Percentiles rank a stretch among this genome's conserved stretches.
Evolutionary conservation across 306 rosid genomes (phyloP).

Genomic region (Medicago truncatula): DNA sequence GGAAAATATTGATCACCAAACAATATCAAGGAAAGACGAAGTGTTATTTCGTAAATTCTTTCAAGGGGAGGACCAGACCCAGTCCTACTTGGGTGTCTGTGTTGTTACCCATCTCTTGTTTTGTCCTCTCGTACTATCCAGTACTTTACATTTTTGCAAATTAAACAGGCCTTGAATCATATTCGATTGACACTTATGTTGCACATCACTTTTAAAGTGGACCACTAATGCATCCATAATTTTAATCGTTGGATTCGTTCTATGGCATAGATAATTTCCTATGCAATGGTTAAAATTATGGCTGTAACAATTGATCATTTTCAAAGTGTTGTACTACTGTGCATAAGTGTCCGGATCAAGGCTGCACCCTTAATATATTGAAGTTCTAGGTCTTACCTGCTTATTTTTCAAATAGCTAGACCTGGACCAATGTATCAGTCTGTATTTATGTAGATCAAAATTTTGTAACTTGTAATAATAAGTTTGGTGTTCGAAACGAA

Average conservation of each 20-base stretch:
- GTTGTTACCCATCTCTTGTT: background rate
- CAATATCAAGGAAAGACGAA: background rate
- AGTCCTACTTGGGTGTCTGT: background rate
- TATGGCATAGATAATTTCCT: background rate
- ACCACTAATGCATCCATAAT: background rate
- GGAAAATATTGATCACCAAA: background rate
- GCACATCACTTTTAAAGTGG: background rate
- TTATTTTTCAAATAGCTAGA: too few relatives aligned
- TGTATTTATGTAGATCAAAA: too few relatives aligned
- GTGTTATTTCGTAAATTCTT: background rate
- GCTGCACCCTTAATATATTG: background rate
- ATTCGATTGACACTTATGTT: background rate
- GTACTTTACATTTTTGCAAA: background rate
- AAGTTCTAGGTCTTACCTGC: background rate
- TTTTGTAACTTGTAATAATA: too few relatives aligned
- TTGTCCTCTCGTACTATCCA: background rate
- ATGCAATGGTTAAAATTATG: background rate
- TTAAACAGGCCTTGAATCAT: background rate
- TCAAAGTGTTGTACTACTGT: background rate
- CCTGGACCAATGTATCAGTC: too few relatives aligned
- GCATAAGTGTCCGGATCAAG: background rate
- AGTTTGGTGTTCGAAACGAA: background rate
- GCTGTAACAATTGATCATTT: background rate
- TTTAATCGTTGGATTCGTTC: background rate
- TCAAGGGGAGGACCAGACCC: background rate